These are phyloP conservation scores for Ajuga reptans DNA, from an alignment of 305 asterid genomes.

Conservation along the genomic window DNA sequence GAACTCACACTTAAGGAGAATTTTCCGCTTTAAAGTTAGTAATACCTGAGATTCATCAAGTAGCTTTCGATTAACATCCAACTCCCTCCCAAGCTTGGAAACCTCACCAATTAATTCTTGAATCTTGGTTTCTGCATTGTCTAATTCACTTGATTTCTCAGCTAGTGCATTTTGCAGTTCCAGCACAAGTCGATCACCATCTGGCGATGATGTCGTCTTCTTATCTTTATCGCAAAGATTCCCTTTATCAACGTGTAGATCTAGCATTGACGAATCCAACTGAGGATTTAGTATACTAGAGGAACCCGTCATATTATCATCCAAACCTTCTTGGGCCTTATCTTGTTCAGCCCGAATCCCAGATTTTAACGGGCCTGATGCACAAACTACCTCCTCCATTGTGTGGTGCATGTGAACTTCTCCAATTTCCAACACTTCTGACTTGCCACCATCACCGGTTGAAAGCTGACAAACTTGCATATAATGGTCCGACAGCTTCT, in stretches of 20 bases:
- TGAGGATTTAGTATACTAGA: slow-evolving; percentile 48
- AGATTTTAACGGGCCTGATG: slow-evolving; percentile 43
- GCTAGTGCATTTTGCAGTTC: slow-evolving; percentile 46
- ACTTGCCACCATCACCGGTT: slow-evolving; percentile 39
- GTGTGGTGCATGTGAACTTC: slow-evolving; percentile 33
- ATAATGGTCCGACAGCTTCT: slow-evolving; percentile 61
- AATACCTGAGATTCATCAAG: slow-evolving; percentile 94
- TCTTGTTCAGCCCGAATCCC: slow-evolving; percentile 37
- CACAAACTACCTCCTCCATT: slow-evolving; percentile 54
- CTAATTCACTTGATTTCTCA: slow-evolving; percentile 56
- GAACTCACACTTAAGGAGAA: background rate
- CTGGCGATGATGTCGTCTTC: slow-evolving; percentile 30
- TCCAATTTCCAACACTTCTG: slow-evolving; percentile 49
- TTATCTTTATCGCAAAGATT: slow-evolving; percentile 36
- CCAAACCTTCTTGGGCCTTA: slow-evolving; percentile 45
- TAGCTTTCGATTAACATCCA: slow-evolving; percentile 62
- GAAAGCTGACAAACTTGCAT: slow-evolving; percentile 35
- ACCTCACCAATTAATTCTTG: slow-evolving; percentile 50
- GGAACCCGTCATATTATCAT: slow-evolving; percentile 73
- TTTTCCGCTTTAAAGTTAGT: background rate
- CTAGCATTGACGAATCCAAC: slow-evolving; percentile 85
- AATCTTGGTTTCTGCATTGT: slow-evolving; percentile 49
- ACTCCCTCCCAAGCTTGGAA: slow-evolving; percentile 48
- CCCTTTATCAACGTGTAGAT: slow-evolving; percentile 54
- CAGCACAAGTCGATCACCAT: slow-evolving; percentile 31